Conservation (phyloP, 2,329 filamentous ascomycete genomes). For the Paraphaeosphaeria sporulosa region DNA sequence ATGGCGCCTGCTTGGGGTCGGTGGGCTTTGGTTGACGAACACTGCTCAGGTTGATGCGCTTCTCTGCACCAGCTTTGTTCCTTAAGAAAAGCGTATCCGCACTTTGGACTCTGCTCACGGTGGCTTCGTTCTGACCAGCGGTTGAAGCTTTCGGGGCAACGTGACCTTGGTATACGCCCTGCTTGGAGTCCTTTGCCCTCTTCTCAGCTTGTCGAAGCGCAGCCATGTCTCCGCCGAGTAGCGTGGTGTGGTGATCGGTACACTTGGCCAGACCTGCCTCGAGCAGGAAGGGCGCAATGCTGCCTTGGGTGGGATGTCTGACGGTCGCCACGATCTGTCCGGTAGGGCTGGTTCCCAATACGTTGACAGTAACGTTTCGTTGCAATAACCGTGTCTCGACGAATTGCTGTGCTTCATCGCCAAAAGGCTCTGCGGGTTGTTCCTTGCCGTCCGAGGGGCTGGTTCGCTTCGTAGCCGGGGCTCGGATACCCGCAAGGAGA, state of each 20-base stretch:
- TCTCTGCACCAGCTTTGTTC: constrained; percentile 84
- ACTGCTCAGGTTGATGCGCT: constrained; percentile 90
- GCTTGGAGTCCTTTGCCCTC: constrained; percentile 76
- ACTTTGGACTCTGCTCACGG: constrained; percentile 83
- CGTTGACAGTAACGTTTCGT: constrained; percentile 80
- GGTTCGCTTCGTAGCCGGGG: constrained; percentile 86
- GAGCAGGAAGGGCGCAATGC: constrained; percentile 90
- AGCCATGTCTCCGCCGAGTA: constrained; percentile 90
- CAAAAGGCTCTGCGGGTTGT: constrained; percentile 86
- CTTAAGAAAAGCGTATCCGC: constrained; percentile 89
- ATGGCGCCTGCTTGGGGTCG: constrained; percentile 86
- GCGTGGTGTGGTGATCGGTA: constrained; percentile 93
- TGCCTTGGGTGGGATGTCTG: constrained; percentile 82
- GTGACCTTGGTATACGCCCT: constrained; percentile 82
- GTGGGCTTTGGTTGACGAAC: constrained; percentile 89
- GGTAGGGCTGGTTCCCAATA: constrained; percentile 88
- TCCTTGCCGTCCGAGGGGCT: constrained; percentile 80
- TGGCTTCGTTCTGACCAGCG: constrained; percentile 76
- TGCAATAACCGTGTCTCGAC: constrained; percentile 88
- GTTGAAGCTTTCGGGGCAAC: constrained; percentile 69
- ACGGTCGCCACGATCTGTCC: constrained; percentile 89
- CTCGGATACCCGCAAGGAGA: constrained; percentile 85
- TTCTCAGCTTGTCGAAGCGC: constrained; percentile 85
- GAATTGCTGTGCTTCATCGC: constrained; percentile 86
- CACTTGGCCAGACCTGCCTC: constrained; percentile 89